Conservation (phyloP, 2,329 filamentous ascomycete genomes). For the Fusarium dlaminii region DNA sequence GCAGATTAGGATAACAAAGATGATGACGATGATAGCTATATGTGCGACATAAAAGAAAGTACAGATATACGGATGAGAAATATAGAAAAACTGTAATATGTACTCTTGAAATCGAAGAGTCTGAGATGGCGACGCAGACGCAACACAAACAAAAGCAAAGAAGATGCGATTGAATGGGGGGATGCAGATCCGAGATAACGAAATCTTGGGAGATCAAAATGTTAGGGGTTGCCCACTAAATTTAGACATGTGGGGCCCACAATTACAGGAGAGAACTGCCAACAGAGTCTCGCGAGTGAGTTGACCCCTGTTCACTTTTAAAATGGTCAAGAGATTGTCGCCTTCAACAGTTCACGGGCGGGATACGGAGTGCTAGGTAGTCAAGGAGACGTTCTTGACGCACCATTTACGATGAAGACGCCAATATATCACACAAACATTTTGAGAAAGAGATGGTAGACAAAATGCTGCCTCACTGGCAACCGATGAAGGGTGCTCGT, state of each 20-base stretch:
- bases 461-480: background rate
- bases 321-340: background rate
- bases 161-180: background rate
- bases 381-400: background rate
- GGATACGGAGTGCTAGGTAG: too few species aligned
- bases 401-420: background rate
- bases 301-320: background rate
- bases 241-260: background rate
- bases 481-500: background rate
- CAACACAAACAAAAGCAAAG: constrained; percentile 8
- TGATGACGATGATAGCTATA: background rate
- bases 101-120: constrained; percentile 1
- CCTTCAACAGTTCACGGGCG: background rate
- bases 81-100: background rate
- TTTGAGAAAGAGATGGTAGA: background rate
- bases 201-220: constrained; percentile 31
- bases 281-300: background rate
- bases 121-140: background rate
- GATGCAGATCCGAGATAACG: constrained; percentile 15
- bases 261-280: background rate
- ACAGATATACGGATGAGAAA: background rate
- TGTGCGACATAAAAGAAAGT: background rate
- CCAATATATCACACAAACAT: background rate
- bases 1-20: background rate
- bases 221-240: constrained; percentile 20